Evolutionary conservation across 768 basidiomycete species (phyloP).

Genomic region (Suillus clintonianus): DNA sequence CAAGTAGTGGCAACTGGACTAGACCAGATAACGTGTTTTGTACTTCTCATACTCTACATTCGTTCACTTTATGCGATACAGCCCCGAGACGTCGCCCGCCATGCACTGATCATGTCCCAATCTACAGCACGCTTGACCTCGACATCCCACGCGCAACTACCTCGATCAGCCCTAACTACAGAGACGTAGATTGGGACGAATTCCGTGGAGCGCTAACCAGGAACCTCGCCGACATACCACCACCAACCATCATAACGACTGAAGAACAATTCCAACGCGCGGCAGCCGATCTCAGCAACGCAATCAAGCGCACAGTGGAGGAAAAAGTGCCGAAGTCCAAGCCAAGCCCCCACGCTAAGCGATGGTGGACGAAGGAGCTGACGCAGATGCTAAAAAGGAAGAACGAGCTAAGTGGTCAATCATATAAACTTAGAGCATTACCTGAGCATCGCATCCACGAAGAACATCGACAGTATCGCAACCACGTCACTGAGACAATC

Average conservation of each 20-base stretch:
- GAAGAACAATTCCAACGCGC: background rate
- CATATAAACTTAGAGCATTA: background rate
- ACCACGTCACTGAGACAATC: background rate
- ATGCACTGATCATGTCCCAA: too few species aligned
- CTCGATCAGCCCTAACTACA: too few species aligned
- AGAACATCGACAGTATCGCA: conserved; percentile 17
- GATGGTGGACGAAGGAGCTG: too few species aligned
- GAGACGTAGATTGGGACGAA: background rate
- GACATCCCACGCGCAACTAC: too few species aligned
- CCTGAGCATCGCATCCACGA: background rate
- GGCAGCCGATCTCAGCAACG: background rate
- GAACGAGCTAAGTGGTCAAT: background rate
- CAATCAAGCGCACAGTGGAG: background rate
- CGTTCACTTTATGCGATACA: too few species aligned
- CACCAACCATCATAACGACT: background rate
- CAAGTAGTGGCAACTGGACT: too few species aligned
- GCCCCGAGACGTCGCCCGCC: too few species aligned
- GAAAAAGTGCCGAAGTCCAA: background rate
- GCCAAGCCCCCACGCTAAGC: too few species aligned
- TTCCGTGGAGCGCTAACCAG: background rate
- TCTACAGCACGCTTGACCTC: too few species aligned
- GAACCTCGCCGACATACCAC: background rate
- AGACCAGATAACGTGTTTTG: too few species aligned
- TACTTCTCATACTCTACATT: too few species aligned
- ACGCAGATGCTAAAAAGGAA: background rate